Evolutionary conservation across 75 land plant species (phyloP), one percentile per base, ranked within the genome.

Genomic region (Picea glauca): DNA sequence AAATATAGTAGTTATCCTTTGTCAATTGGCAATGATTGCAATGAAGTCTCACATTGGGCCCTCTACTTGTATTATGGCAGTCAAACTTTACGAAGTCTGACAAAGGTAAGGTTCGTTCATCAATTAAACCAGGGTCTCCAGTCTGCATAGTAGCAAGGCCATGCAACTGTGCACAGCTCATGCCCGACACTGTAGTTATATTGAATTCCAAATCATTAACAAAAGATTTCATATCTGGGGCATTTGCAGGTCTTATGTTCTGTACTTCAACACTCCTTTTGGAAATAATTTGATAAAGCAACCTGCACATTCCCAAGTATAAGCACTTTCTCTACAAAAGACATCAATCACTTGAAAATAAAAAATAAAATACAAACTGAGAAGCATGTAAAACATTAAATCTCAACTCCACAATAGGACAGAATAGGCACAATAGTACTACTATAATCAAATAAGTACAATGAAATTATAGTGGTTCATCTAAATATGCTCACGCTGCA

Each of bases 141-240:
- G 65, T 68, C 50, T 86, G 78, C 56, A 90, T 46, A 38, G 92
- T 84, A 43, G 74, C 87, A 67, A 83, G 90, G 30, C 83, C 85
- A 63, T 90, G 90, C 31, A 92, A 77, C 46, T 92, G 87, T 0
- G 88, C 82, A 78, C 94, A 92, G 72, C 80, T 92, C 94, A 92
- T 92, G 76, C 88, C 86, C 58, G 94, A 92, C 26, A 92, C 72
- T 32, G 88, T 78, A 11, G 92, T 92, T 62, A 92, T 83, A 63
- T 90, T 90, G 72, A 90, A 92, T 60, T 90, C 90, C 81, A 92
- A 54, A 75, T 92, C 92, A 83, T 92, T 92, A 33, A 82, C 81
- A 70, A 92, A 92, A 9, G 85, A 60, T 3, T 65, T 58, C 57
- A 92, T 81, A 81, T 92, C 94, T 33, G 82, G 83, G 17, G 87